These are phyloP conservation scores for Trichoderma citrinoviride DNA, from an alignment of 2,329 filamentous ascomycete genomes.

Conservation along the genomic window DNA sequence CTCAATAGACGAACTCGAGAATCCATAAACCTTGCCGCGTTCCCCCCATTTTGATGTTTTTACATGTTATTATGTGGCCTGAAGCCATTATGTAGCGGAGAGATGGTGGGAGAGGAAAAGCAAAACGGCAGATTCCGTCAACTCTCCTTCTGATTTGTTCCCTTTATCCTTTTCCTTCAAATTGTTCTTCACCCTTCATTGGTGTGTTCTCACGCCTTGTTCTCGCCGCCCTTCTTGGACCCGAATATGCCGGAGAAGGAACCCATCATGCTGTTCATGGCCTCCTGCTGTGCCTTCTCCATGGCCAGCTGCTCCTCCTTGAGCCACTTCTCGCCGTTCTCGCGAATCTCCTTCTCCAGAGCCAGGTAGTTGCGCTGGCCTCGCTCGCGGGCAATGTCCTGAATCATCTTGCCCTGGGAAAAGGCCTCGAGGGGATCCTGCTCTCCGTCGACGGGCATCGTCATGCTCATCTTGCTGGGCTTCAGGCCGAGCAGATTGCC, in stretches of 20 bases:
- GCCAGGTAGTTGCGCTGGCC: conserved; percentile 87
- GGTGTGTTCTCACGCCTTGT: conserved; percentile 24
- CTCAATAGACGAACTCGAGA: neutral
- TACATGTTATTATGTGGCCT: conserved; percentile 17
- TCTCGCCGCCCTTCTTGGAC: conserved; percentile 22
- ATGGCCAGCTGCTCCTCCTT: conserved; percentile 87
- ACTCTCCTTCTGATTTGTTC: neutral
- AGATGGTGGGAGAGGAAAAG: neutral
- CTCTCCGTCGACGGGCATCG: conserved; percentile 63
- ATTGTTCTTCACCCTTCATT: neutral
- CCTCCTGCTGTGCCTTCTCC: conserved; percentile 86
- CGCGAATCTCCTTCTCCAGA: conserved; percentile 84
- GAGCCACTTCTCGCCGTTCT: conserved; percentile 93
- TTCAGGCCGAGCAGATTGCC: conserved; percentile 76
- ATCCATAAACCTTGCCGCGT: conserved; percentile 1
- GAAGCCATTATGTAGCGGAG: conserved; percentile 20
- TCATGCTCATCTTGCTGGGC: conserved; percentile 60
- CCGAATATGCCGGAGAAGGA: conserved; percentile 51
- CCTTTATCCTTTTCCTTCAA: neutral
- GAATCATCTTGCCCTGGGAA: conserved; percentile 93
- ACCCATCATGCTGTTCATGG: conserved; percentile 88
- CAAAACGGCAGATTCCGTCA: neutral
- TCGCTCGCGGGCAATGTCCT: conserved; percentile 88
- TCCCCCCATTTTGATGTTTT: conserved; percentile 14
- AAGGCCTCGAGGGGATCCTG: conserved; percentile 71